These are phyloP conservation scores for Juglanconis sp. DNA, from an alignment of 2,329 filamentous ascomycete genomes.

Conservation along the genomic window DNA sequence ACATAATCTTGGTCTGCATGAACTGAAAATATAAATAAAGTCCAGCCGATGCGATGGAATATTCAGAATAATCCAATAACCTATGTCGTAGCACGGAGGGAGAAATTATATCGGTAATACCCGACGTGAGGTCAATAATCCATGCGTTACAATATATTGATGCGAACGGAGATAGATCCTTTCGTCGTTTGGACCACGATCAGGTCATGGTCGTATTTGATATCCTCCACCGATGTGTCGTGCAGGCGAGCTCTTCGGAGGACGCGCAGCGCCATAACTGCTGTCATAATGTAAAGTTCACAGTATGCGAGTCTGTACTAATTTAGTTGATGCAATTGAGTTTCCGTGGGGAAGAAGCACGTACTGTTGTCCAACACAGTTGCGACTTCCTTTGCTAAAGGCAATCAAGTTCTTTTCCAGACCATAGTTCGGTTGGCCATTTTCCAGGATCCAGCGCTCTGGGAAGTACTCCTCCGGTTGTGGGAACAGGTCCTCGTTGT, in stretches of 20 bases:
- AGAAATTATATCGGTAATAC: too few species aligned
- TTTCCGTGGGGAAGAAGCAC: background rate
- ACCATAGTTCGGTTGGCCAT: conserved; percentile 25
- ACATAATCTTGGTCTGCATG: too few species aligned
- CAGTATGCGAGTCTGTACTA: conserved; percentile 18
- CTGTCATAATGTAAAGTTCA: conserved; percentile 23
- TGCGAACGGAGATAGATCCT: conserved; percentile 1
- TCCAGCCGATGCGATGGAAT: too few species aligned
- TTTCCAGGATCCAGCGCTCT: conserved; percentile 23
- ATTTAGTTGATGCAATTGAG: background rate
- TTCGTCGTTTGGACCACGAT: background rate
- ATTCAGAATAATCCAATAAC: too few species aligned
- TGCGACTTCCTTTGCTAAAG: background rate
- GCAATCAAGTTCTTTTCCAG: conserved; percentile 20
- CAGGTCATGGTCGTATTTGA: conserved; percentile 1
- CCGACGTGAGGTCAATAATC: too few species aligned
- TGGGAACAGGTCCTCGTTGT: conserved; percentile 26
- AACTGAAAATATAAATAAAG: too few species aligned
- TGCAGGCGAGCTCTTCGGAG: conserved; percentile 20
- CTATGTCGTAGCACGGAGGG: too few species aligned
- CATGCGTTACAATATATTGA: background rate
- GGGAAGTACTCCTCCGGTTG: conserved; percentile 21
- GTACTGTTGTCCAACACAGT: background rate
- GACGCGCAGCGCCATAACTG: conserved; percentile 22
- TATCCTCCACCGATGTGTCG: conserved; percentile 22